Evolutionary conservation across 805 yeast genomes (phyloP), one percentile per base, ranked within the genome.

Genomic region (Yamadazyma sp.): DNA sequence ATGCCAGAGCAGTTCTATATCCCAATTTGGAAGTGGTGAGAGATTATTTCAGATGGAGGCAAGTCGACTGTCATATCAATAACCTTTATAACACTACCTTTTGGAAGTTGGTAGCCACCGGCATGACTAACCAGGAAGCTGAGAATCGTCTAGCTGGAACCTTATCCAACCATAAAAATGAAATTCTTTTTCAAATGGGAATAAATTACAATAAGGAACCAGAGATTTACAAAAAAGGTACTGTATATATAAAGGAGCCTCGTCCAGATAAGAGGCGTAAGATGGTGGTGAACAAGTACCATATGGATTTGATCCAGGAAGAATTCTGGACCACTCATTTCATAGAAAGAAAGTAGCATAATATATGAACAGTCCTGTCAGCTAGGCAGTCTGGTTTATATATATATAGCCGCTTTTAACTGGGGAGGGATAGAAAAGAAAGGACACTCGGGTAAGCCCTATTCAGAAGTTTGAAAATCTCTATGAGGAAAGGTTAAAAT

Each of bases 21-120:
- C 99, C 99, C 0, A 77, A 72, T 38, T 46, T 67, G 12, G 51
- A 64, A 4, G 62, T 68, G 1, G 67, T 91, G 1, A 70, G 86
- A 39, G 98, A 91, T 58, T 93, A 93, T 55, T 75, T 93, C 46
- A 67, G 84, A 40, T 93, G 99, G 99, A 73, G 99, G 48, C 97
- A 87, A 55, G 98, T 83, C 1, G 99, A 93, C 56, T 93, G 93
- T 35, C 99, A 93, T 62, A 93, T 93, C 38, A 93, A 93, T 59
- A 93, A 93, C 57, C 62, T 93, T 42, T 93, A 91, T 67, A 93
- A 93, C 55, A 93, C 99, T 0, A 70, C 88, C 0, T 93, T 93
- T 57, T 93, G 99, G 99, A 70, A 78, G 5, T 67, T 93, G 51
- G 91, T 93, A 0, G 55, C 67, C 13, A 69, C 74, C 44, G 82